Evolutionary conservation across 2,329 filamentous ascomycete species (phyloP), one percentile per base, ranked within the genome.

Genomic region (Penicillium aurantiogriseum): DNA sequence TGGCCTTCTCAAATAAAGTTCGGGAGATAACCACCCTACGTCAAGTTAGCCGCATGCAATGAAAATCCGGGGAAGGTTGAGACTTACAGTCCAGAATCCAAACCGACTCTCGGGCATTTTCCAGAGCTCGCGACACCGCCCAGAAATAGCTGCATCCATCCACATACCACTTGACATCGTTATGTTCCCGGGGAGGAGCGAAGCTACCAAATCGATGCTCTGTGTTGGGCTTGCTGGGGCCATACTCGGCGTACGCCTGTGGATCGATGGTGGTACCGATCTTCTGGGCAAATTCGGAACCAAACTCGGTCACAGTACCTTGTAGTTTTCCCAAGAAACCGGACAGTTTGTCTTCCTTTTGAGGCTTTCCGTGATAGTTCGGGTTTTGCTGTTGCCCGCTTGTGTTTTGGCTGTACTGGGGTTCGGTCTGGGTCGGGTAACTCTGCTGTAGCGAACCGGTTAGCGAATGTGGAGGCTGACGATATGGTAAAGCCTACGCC

Each of bases 81-180:
- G 38, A 65, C 75, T 63, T 63, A 78, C 89, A 94, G 71, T 93
- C 90, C 43, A 96, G 78, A 63, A 96, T 95, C 83, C 89, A 92
- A 65, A 96, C 88, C 42, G 84, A 89, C 65, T 93, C 85, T 62
- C 80, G 82, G 3, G 91, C 91, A 68, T 84, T 86, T 76, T 94
- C 88, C 50, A 96, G 77, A 2, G 92, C 91, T 61, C 88, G 80
- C 29, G 88, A 91, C 1, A 96, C 89, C 15, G 92, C 91, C 81
- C 87, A 92, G 78, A 96, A 92, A 72, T 95, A 94, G 9, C 86
- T 85, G 70, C 88, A 90, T 7, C 88, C 91, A 70, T 94, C 90
- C 19, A 94, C 89, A 74, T 89, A 92, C 90, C 91, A 96, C 79
- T 96, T 95, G 61, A 85, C 86, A 62, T 86, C 79, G 69, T 91